A percentile compares a stretch with the other conserved stretches of the same genome.
Evolutionary conservation across 805 yeast species (phyloP).

Genomic region (Pichia californica): DNA sequence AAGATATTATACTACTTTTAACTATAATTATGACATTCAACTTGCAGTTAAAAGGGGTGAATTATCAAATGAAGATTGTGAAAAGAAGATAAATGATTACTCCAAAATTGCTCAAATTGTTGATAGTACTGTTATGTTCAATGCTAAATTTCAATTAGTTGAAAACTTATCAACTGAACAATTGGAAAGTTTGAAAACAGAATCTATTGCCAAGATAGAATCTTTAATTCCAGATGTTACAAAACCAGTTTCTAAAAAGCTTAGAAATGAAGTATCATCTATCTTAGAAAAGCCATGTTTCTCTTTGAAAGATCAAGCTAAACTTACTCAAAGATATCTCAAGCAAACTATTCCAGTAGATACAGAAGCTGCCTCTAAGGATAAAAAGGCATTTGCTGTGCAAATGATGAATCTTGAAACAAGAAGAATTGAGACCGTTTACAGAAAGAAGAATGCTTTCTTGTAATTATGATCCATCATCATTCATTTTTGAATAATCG

Average conservation of each 20-base stretch:
- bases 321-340: slow-evolving; percentile 42
- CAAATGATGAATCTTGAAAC: slow-evolving; percentile 57
- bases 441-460: slow-evolving; percentile 50
- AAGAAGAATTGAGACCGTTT: slow-evolving; percentile 44
- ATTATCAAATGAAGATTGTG: slow-evolving; percentile 25
- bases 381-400: slow-evolving; percentile 44
- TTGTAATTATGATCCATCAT: background rate
- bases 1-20: slow-evolving; percentile 48
- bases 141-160: slow-evolving; percentile 35
- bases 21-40: slow-evolving; percentile 38
- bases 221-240: slow-evolving; percentile 16
- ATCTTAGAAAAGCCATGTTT: slow-evolving; percentile 39
- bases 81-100: slow-evolving; percentile 27
- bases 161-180: slow-evolving; percentile 34
- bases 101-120: slow-evolving; percentile 31
- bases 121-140: slow-evolving; percentile 45
- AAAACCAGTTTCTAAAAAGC: slow-evolving; percentile 30
- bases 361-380: slow-evolving; percentile 30
- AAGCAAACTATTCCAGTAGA: slow-evolving; percentile 52
- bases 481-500: no score
- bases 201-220: slow-evolving; percentile 16
- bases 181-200: slow-evolving; percentile 18
- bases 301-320: slow-evolving; percentile 29
- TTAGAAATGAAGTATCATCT: slow-evolving; percentile 34
- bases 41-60: slow-evolving; percentile 35